A percentile compares a stretch with the other conserved stretches of the same genome.
Evolutionary conservation across 768 basidiomycete genomes (phyloP).

Genomic region (Podaxis sp.): DNA sequence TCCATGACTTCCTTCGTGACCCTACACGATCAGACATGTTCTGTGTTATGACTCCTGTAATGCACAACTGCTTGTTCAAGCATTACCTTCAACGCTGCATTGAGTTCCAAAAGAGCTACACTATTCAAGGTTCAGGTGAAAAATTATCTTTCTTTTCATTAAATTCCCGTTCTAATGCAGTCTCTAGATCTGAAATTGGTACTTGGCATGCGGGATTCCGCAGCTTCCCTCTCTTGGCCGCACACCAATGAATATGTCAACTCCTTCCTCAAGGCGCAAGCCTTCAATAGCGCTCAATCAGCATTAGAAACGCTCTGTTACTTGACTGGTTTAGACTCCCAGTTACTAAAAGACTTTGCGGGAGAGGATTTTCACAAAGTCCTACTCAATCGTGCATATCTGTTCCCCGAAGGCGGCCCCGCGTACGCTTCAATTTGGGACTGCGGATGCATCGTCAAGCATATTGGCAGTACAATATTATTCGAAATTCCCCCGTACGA

Average conservation of each 20-base stretch:
- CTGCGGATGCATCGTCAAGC: not conserved
- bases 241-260: not conserved
- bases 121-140: not conserved
- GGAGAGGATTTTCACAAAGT: not conserved
- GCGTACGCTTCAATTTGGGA: not conserved
- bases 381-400: not conserved
- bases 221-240: not conserved
- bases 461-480: not conserved
- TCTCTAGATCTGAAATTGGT: not conserved
- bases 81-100: not conserved
- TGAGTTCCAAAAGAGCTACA: not conserved
- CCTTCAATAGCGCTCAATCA: not conserved
- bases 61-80: not conserved
- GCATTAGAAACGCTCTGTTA: not conserved
- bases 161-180: not conserved
- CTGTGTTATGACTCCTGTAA: not conserved
- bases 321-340: not conserved
- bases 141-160: constrained; percentile 25
- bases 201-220: not conserved
- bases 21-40: not conserved
- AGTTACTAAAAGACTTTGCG: not conserved
- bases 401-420: not conserved
- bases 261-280: not conserved
- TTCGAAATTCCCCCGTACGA: not conserved
- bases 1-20: not conserved